Evolutionary conservation across 441 rosid genomes (phyloP).

Genomic region (Codiaeum variegatum): DNA sequence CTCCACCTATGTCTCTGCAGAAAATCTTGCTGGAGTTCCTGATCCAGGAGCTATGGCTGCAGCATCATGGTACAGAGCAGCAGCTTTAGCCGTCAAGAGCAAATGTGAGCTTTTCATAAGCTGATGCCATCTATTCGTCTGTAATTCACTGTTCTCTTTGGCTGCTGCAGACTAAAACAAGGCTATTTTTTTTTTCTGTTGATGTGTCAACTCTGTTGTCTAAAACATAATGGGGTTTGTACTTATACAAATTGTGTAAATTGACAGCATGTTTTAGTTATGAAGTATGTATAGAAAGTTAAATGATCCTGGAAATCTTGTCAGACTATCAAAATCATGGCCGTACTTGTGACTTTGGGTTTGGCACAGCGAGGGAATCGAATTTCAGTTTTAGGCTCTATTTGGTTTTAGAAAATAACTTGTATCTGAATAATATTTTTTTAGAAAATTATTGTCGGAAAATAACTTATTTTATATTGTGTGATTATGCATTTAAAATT

Average conservation of each 20-base stretch:
- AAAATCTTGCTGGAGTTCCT: slow-evolving; percentile 63
- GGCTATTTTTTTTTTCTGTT: neutral
- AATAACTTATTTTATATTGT: too few relatives aligned
- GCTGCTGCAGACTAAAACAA: slow-evolving; percentile 19
- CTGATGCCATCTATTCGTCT: slow-evolving; percentile 8
- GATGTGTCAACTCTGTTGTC: slow-evolving; percentile 12
- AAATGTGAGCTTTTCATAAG: slow-evolving; percentile 23
- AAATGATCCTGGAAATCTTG: neutral
- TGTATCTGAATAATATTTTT: too few relatives aligned
- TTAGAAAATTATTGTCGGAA: too few relatives aligned
- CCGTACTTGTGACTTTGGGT: neutral
- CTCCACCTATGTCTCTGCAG: slow-evolving; percentile 65
- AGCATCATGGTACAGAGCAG: slow-evolving; percentile 88
- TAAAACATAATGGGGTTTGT: slow-evolving; percentile 41
- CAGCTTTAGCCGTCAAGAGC: slow-evolving; percentile 73
- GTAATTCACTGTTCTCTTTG: slow-evolving; percentile 7
- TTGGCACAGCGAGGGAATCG: too few relatives aligned
- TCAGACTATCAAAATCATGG: neutral
- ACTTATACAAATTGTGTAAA: slow-evolving; percentile 44
- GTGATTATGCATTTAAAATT: too few relatives aligned
- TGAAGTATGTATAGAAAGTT: neutral
- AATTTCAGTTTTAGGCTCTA: too few relatives aligned
- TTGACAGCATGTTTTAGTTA: slow-evolving; percentile 38
- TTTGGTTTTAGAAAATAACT: too few relatives aligned
- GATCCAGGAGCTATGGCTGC: slow-evolving; percentile 97